Evolutionary conservation across 176 grass and related monocot species (phyloP).

Genomic region (Eragrostis curvula): DNA sequence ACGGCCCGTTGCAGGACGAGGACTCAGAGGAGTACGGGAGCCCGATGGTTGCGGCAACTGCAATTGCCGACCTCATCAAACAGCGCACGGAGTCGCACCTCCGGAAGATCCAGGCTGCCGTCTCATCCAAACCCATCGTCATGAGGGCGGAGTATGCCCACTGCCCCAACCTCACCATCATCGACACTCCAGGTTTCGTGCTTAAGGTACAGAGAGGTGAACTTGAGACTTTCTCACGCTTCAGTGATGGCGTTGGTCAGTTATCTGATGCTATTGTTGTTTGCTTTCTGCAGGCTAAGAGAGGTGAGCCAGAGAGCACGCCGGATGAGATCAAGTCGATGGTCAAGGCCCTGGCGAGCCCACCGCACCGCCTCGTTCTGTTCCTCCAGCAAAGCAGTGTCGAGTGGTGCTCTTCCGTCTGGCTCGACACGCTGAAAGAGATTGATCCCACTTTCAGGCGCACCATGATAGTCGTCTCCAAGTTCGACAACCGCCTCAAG

Average conservation of each 20-base stretch:
- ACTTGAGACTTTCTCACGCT: not conserved
- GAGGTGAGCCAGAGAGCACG: slow-evolving; percentile 89
- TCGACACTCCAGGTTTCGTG: slow-evolving; percentile 97
- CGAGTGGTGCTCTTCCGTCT: slow-evolving; percentile 95
- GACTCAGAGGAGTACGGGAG: slow-evolving; percentile 95
- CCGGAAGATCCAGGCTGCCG: slow-evolving; percentile 71
- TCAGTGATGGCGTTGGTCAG: not conserved
- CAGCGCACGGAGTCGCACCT: slow-evolving; percentile 87
- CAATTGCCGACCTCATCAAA: slow-evolving; percentile 89
- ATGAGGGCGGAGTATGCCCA: slow-evolving; percentile 98
- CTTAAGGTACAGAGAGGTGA: slow-evolving; percentile 64
- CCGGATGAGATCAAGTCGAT: slow-evolving; percentile 87
- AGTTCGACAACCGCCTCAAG: slow-evolving; percentile 98
- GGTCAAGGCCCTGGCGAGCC: slow-evolving; percentile 89
- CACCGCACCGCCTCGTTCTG: slow-evolving; percentile 87
- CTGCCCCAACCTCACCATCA: slow-evolving; percentile 99
- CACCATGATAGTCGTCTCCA: slow-evolving; percentile 88
- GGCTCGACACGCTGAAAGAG: slow-evolving; percentile 88
- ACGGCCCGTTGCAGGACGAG: slow-evolving; percentile 67
- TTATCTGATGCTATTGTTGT: slow-evolving; percentile 26
- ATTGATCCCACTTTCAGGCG: slow-evolving; percentile 95
- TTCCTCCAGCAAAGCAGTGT: slow-evolving; percentile 99
- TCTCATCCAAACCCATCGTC: slow-evolving; percentile 94
- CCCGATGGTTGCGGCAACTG: slow-evolving; percentile 66
- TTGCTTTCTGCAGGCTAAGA: slow-evolving; percentile 74